A percentile compares a stretch with the other conserved stretches of the same genome.
These are phyloP conservation scores for Penicillium paradoxum DNA, from an alignment of 495 filamentous ascomycete species.

Conservation along the genomic window DNA sequence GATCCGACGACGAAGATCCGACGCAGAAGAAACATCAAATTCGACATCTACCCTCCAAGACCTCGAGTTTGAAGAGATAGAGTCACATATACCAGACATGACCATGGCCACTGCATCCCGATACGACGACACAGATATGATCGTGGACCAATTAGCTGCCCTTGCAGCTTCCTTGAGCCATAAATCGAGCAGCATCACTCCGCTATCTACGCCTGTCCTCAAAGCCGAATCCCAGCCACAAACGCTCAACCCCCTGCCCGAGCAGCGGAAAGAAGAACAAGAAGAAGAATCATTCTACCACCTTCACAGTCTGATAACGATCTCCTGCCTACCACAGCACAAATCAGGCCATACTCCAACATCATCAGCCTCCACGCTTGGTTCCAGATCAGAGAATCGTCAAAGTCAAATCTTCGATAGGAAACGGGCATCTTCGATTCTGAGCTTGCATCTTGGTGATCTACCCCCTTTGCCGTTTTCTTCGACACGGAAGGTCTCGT, in stretches of 20 bases:
- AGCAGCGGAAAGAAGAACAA: conserved; percentile 1
- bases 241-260: no score
- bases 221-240: neutral
- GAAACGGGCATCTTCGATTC: conserved; percentile 19
- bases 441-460: conserved; percentile 17
- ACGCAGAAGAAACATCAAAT: neutral
- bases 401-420: conserved; percentile 3
- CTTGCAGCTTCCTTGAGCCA: conserved; percentile 14
- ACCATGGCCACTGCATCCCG: neutral
- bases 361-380: conserved; percentile 1
- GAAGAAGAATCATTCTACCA: conserved; percentile 26
- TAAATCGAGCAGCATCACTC: neutral
- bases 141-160: conserved; percentile 13
- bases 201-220: neutral
- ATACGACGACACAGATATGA: conserved; percentile 12
- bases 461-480: conserved; percentile 7
- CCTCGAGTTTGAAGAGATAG: neutral
- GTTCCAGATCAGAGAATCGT: neutral
- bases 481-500: neutral
- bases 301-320: conserved; percentile 23
- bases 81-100: neutral
- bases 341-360: neutral
- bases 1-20: conserved; percentile 1
- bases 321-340: conserved; percentile 13
- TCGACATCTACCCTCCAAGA: neutral